Base-by-base conservation (phyloP, 169 alveolate species). In the Babesia bovis region DNA sequence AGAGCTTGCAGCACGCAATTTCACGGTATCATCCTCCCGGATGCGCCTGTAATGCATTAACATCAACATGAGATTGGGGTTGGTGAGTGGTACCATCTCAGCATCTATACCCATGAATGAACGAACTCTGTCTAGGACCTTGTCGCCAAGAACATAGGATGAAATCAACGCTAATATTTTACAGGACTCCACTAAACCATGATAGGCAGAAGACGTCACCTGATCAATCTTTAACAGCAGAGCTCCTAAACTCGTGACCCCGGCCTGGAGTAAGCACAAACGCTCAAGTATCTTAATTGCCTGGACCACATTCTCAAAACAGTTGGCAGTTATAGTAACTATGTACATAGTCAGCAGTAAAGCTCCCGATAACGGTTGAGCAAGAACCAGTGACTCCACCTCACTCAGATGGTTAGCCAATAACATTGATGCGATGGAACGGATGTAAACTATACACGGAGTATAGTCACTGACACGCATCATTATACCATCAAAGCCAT, bases 221-320 rank as follows among this genome's bases (percentile, higher is more conserved):
- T 4, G 44, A 6, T 33, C 9, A 32, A 63, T 7, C 38, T 1
- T 15, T 1, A 23, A 9, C 2, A 25, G 33, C 60, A 63, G 19
- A 1, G 26, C 41, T 0, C 30, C 44, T 7, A 42, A 15, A 2
- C 13, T 3, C 4, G 60, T 41, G 12, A 60, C 12, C 33, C 26
- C 47, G 25, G 30, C 60, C 7, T 63, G 51, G 35, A 49, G 4
- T 28, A 45, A 33, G 17, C 73, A 63, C 60, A 49, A 4, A 44
- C 32, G 42, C 49, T 63, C 73, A 1, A 63, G 51, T 32, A 63
- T 63, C 1, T 3, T 45, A 47, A 63, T 3, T 4, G 25, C 60
- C 49, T 32, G 73, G 4, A 63, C 50, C 41, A 63, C 73, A 38
- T 63, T 63, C 41, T 63, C 73, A 25, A 63, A 63, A 49, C 73